These are phyloP conservation scores for Amborella trichopoda DNA, from an alignment of 164 flowering plant genomes.

Conservation along the genomic window DNA sequence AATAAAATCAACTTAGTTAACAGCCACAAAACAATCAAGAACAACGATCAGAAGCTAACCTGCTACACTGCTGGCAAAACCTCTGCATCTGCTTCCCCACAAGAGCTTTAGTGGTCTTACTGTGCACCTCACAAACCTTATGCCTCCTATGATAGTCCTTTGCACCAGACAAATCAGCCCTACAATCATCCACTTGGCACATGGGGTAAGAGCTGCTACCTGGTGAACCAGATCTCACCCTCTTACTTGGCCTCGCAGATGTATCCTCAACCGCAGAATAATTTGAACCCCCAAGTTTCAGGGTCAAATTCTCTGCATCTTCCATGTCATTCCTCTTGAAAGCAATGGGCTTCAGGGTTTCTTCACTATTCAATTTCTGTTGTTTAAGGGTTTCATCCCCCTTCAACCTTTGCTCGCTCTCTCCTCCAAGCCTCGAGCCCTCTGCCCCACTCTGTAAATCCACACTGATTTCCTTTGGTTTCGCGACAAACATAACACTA, in stretches of 20 bases:
- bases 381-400: background rate
- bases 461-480: slow-evolving; percentile 21
- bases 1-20: too few relatives aligned
- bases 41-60: slow-evolving; percentile 20
- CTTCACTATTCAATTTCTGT: background rate
- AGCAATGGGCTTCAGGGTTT: slow-evolving; percentile 4
- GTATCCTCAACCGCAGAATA: slow-evolving; percentile 14
- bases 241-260: slow-evolving; percentile 40
- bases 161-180: slow-evolving; percentile 54
- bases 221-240: slow-evolving; percentile 69
- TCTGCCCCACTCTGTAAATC: slow-evolving; percentile 12
- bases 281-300: slow-evolving; percentile 50
- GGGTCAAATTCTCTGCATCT: slow-evolving; percentile 28
- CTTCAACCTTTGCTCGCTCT: background rate
- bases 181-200: slow-evolving; percentile 88
- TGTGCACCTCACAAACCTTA: slow-evolving; percentile 78
- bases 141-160: slow-evolving; percentile 91
- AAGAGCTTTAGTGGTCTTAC: slow-evolving; percentile 65
- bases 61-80: slow-evolving; percentile 97
- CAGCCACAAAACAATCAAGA: background rate
- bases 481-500: slow-evolving; percentile 40
- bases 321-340: slow-evolving; percentile 12
- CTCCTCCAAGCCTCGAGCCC: too few relatives aligned
- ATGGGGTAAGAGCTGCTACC: slow-evolving; percentile 39
- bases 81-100: slow-evolving; percentile 82